Percentiles rank a stretch among this genome's conserved stretches.
Conservation (phyloP, 768 basidiomycete species). For the Obba rivulosa region DNA sequence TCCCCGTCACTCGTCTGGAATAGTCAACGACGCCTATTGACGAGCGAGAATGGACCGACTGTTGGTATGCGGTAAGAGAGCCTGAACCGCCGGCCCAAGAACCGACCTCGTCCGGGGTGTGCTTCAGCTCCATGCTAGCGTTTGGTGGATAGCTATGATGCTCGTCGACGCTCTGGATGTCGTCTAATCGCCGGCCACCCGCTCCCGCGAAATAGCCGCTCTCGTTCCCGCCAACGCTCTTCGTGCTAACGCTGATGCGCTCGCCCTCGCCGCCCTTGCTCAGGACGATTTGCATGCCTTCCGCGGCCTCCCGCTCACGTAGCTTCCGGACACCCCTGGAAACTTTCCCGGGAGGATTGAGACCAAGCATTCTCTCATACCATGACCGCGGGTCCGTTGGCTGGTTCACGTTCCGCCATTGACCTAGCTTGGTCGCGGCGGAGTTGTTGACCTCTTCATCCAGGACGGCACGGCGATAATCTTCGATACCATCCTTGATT, state of each 20-base stretch:
- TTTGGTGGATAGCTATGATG: constrained; percentile 53
- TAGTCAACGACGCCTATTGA: constrained; percentile 79
- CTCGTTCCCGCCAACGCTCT: constrained; percentile 23
- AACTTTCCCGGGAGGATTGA: constrained; percentile 69
- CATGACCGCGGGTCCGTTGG: constrained; percentile 71
- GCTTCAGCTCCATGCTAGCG: background rate
- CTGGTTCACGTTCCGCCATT: constrained; percentile 90
- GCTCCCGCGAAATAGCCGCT: constrained; percentile 37
- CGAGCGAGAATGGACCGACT: constrained; percentile 50
- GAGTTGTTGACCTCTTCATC: constrained; percentile 96
- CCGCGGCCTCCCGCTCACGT: constrained; percentile 71
- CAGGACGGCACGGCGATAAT: constrained; percentile 81
- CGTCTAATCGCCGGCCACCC: constrained; percentile 40
- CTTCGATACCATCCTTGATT: constrained; percentile 94
- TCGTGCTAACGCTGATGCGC: constrained; percentile 34
- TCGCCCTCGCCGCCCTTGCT: constrained; percentile 33
- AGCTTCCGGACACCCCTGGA: constrained; percentile 83
- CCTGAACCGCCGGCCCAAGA: constrained; percentile 25
- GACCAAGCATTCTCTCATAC: constrained; percentile 66
- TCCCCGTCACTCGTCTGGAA: constrained; percentile 58
- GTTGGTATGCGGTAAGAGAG: constrained; percentile 45
- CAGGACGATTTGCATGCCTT: constrained; percentile 59
- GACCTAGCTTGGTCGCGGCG: constrained; percentile 82
- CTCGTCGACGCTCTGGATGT: constrained; percentile 58
- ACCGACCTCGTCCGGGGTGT: constrained; percentile 6